Percentiles rank a stretch among this genome's conserved stretches.
These are phyloP conservation scores for Eragrostis tef DNA, from an alignment of 202 grass and related monocot genomes.

Conservation along the genomic window DNA sequence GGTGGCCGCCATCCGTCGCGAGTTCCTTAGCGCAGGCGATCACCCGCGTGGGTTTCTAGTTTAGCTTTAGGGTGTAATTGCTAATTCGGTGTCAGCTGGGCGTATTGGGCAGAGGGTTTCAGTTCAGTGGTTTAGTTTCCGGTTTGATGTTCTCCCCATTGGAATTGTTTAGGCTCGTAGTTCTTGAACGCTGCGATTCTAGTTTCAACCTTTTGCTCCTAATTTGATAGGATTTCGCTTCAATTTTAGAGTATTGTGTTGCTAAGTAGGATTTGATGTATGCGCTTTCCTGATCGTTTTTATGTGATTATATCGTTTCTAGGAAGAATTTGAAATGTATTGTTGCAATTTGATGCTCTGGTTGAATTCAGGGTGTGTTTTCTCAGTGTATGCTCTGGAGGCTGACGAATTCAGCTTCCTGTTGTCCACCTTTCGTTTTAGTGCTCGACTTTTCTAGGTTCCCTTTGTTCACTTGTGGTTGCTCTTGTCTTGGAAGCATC, in stretches of 20 bases:
- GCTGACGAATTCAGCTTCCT: slow-evolving; percentile 28
- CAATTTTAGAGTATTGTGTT: neutral
- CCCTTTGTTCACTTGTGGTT: neutral
- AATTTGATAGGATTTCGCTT: neutral
- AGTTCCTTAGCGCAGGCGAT: slow-evolving; percentile 11
- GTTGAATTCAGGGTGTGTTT: neutral
- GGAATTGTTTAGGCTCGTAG: neutral
- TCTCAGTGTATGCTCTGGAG: slow-evolving; percentile 9
- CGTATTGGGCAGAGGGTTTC: neutral
- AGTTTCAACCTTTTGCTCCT: neutral
- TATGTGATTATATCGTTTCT: neutral
- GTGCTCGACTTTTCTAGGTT: slow-evolving; percentile 24
- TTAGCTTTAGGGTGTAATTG: slow-evolving; percentile 1
- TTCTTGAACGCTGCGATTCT: neutral
- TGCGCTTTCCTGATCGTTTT: neutral
- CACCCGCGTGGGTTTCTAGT: neutral
- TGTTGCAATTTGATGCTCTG: slow-evolving; percentile 11
- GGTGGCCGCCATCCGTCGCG: neutral
- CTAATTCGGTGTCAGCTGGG: neutral
- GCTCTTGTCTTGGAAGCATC: neutral
- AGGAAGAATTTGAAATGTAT: neutral
- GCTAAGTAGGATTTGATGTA: neutral
- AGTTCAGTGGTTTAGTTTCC: slow-evolving; percentile 25
- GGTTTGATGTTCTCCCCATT: slow-evolving; percentile 41
- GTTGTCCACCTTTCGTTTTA: neutral